These are phyloP conservation scores for Colletotrichum siamense DNA, from an alignment of 2,329 filamentous ascomycete species.

Conservation along the genomic window DNA sequence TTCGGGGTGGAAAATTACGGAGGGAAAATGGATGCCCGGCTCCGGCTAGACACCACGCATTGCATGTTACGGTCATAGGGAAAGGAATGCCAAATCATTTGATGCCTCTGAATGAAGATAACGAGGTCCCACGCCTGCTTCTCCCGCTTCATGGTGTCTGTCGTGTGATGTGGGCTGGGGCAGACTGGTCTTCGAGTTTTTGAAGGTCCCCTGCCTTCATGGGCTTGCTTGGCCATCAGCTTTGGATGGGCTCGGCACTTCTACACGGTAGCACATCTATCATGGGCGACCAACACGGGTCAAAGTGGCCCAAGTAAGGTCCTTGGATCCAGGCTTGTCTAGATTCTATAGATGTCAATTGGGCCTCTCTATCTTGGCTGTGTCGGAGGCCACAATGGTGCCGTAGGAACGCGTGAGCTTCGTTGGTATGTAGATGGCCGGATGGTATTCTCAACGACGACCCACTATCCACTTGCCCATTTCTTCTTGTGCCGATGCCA, in stretches of 20 bases:
- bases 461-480: background rate
- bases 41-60: conserved; percentile 30
- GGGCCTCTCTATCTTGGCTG: background rate
- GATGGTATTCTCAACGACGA: background rate
- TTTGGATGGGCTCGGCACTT: background rate
- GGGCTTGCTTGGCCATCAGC: background rate
- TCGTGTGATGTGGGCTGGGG: background rate
- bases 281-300: background rate
- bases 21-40: conserved; percentile 27
- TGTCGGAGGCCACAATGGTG: background rate
- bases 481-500: background rate
- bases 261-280: background rate
- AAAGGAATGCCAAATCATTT: conserved; percentile 43
- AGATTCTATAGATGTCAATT: background rate
- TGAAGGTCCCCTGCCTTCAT: background rate
- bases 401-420: background rate
- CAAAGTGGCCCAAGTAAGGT: background rate
- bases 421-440: background rate
- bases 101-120: conserved; percentile 22
- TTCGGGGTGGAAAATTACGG: conserved; percentile 19
- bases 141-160: background rate
- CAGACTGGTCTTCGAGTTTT: background rate
- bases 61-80: conserved; percentile 56
- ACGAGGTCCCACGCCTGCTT: background rate
- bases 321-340: background rate